These are phyloP conservation scores for Grammothele lineata DNA, from an alignment of 768 basidiomycete genomes.

Conservation along the genomic window DNA sequence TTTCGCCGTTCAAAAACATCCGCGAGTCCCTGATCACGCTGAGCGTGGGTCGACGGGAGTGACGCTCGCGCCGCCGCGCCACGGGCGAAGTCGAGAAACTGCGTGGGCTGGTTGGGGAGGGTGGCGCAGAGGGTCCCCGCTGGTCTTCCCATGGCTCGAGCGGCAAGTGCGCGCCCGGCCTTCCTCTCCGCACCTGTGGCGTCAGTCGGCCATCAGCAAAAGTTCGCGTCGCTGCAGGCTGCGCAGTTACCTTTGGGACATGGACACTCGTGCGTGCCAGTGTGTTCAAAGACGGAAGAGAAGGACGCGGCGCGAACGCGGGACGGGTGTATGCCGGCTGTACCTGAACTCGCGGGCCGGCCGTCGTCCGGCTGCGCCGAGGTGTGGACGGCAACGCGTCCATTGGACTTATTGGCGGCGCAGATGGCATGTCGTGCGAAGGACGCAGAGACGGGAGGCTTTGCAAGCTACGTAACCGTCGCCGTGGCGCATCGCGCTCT, in stretches of 20 bases:
- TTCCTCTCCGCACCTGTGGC: conserved; percentile 36
- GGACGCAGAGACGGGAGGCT: conserved; percentile 6
- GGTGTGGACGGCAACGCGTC: no score
- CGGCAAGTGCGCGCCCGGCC: conserved; percentile 38
- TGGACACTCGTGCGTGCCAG: conserved; percentile 34
- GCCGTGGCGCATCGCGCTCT: not conserved
- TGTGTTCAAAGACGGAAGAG: conserved; percentile 37
- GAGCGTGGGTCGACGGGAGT: conserved; percentile 16
- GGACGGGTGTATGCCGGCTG: conserved; percentile 40
- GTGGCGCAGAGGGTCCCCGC: conserved; percentile 2
- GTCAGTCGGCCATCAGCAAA: conserved; percentile 8
- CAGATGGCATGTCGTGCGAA: conserved; percentile 7
- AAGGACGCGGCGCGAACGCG: conserved; percentile 37
- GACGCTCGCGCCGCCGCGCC: conserved; percentile 10
- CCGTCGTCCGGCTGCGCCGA: conserved; percentile 28
- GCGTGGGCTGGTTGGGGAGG: not conserved
- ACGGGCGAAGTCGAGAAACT: conserved; percentile 11
- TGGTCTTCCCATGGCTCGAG: conserved; percentile 38
- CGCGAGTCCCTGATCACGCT: conserved; percentile 23
- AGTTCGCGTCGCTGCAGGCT: conserved; percentile 1
- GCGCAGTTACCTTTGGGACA: conserved; percentile 32
- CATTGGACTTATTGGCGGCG: conserved; percentile 19
- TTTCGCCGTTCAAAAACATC: conserved; percentile 14
- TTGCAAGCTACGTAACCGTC: not conserved
- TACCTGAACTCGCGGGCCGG: conserved; percentile 28